Percentiles rank a stretch among this genome's conserved stretches.
Evolutionary conservation across 2,329 filamentous ascomycete species (phyloP).

Genomic region (Trichophyton equinum): DNA sequence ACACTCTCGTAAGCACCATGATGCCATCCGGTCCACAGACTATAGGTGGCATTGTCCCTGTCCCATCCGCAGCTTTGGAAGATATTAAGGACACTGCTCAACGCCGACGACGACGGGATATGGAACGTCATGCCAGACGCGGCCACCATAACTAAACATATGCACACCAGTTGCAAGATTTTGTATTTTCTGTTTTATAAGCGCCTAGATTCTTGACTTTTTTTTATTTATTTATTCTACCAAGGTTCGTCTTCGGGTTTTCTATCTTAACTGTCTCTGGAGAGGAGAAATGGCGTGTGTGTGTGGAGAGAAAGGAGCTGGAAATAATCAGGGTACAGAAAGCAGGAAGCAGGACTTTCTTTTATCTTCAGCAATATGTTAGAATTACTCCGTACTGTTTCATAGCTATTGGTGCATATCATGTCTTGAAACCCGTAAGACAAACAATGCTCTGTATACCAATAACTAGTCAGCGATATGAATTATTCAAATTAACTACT

Average conservation of each 20-base stretch:
- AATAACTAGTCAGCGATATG: too few relatives aligned
- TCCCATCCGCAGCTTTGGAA: not conserved
- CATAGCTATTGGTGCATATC: not conserved
- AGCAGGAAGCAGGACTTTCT: not conserved
- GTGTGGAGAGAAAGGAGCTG: not conserved
- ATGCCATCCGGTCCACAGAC: not conserved
- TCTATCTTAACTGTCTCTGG: too few relatives aligned
- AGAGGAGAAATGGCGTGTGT: too few relatives aligned
- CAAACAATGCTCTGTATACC: too few relatives aligned
- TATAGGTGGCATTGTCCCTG: slow-evolving; percentile 6
- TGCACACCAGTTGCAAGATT: not conserved
- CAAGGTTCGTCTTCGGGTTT: too few relatives aligned
- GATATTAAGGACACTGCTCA: slow-evolving; percentile 5
- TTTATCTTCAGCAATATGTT: not conserved
- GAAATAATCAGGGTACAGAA: not conserved
- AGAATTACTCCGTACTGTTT: not conserved
- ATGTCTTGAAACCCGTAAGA: not conserved
- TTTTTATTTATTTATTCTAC: not conserved
- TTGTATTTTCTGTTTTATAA: not conserved
- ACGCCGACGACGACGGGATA: not conserved
- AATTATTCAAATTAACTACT: too few relatives aligned
- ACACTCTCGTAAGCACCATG: not conserved
- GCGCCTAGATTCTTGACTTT: not conserved
- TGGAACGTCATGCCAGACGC: not conserved
- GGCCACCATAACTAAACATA: not conserved